phyloP scores from a whole-genome alignment of 1,139 yeast genomes.

The Magnusiomyces magnusii region DNA sequence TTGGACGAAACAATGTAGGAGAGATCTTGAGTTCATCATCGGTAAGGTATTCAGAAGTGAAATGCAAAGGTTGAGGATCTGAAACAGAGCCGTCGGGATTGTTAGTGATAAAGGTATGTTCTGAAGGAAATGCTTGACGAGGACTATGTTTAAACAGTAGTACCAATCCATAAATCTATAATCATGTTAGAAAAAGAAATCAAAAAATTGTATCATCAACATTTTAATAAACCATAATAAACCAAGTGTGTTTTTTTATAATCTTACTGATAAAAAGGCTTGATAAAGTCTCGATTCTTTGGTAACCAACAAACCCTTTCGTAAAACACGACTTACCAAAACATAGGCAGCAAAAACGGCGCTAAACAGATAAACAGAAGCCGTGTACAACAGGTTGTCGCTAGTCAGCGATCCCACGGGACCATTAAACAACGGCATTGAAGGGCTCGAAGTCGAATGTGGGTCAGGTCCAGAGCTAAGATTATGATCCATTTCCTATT shows the following conservation, averaged over 20 bases:
- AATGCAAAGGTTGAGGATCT: constrained; percentile 19
- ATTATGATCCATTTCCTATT: background rate
- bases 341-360: background rate
- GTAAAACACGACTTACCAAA: constrained; percentile 1
- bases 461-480: background rate
- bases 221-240: background rate
- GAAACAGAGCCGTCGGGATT: constrained; percentile 28
- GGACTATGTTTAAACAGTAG: constrained; percentile 56
- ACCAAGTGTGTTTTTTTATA: background rate
- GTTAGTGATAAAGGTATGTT: constrained; percentile 42
- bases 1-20: background rate
- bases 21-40: constrained; percentile 20
- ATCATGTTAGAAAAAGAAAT: too few species aligned
- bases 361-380: background rate
- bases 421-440: background rate
- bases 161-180: constrained; percentile 38
- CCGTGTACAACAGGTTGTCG: background rate
- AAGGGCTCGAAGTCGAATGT: background rate
- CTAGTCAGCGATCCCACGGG: background rate
- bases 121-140: constrained; percentile 46
- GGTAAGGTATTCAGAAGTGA: constrained; percentile 19
- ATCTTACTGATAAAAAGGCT: background rate
- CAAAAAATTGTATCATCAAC: background rate
- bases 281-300: background rate
- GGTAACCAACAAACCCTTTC: background rate